phyloP scores from a whole-genome alignment of 331 rosid species.

The Stylosanthes scabra region DNA sequence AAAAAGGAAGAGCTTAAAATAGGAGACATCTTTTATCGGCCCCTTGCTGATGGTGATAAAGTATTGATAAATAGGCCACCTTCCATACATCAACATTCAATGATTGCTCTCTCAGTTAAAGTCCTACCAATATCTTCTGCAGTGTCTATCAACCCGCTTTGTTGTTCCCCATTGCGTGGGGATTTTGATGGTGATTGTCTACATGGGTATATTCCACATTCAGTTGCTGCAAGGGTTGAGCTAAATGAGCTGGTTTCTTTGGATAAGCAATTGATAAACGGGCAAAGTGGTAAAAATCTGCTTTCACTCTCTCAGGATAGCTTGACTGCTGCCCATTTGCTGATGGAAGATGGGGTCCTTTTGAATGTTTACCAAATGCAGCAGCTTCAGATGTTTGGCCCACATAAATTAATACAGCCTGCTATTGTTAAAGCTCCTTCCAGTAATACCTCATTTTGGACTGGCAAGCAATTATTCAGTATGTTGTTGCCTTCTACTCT shows the following conservation, averaged over 20 bases:
- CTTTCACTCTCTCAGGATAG: constrained; percentile 94
- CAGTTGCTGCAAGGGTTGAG: constrained; percentile 79
- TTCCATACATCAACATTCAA: constrained; percentile 94
- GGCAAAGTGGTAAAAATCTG: constrained; percentile 89
- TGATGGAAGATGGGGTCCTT: constrained; percentile 64
- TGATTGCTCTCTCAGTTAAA: constrained; percentile 69
- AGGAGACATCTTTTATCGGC: constrained; percentile 80
- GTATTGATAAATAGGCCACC: constrained; percentile 95
- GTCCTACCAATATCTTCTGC: constrained; percentile 76
- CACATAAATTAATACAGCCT: constrained; percentile 47
- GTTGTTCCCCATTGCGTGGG: constrained; percentile 94
- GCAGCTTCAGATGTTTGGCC: constrained; percentile 77
- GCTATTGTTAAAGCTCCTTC: constrained; percentile 71
- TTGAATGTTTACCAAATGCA: constrained; percentile 74
- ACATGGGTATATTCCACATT: constrained; percentile 93
- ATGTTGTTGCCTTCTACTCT: constrained; percentile 77
- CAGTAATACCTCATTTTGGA: constrained; percentile 60
- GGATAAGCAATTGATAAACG: constrained; percentile 78
- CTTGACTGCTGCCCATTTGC: constrained; percentile 81
- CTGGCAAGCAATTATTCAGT: constrained; percentile 87
- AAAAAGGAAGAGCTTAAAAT: constrained; percentile 57
- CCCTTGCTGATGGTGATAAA: constrained; percentile 75
- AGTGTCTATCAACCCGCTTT: constrained; percentile 81
- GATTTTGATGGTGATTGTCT: constrained; percentile 99
- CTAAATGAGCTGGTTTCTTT: constrained; percentile 83